A percentile compares a stretch with the other conserved stretches of the same genome.
phyloP scores from a whole-genome alignment of 129 eudicot genomes.

The Chrysanthemum makinoi region DNA sequence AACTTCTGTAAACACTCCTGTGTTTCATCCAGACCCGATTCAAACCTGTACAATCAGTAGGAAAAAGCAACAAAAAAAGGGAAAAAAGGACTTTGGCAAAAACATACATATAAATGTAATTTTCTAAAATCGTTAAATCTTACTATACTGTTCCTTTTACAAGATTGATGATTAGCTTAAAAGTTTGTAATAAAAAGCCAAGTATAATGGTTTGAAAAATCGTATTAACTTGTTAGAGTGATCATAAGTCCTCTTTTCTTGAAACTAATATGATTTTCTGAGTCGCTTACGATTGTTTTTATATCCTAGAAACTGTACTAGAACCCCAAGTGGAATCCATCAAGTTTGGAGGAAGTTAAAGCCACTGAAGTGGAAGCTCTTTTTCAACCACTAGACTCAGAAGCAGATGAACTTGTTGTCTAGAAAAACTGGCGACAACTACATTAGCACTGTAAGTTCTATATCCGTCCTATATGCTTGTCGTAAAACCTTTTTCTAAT shows the following conservation, averaged over 20 bases:
- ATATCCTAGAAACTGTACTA: conserved; percentile 28
- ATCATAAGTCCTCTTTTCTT: no score
- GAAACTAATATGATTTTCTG: background rate
- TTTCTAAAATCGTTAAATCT: background rate
- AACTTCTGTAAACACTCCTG: no score
- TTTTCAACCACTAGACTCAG: conserved; percentile 54
- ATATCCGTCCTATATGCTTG: background rate
- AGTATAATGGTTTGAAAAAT: background rate
- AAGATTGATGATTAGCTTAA: background rate
- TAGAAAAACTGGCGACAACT: conserved; percentile 14
- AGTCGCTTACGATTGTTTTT: background rate
- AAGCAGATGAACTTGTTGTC: conserved; percentile 48
- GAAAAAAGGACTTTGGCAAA: background rate
- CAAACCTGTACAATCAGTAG: no score
- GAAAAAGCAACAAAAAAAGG: no score
- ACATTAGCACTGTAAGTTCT: conserved; percentile 7
- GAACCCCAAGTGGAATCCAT: conserved; percentile 94
- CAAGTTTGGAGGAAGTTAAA: conserved; percentile 84
- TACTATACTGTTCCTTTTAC: conserved; percentile 4
- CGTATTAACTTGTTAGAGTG: background rate
- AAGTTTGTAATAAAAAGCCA: conserved; percentile 4
- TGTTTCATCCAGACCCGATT: no score
- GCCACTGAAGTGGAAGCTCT: conserved; percentile 63
- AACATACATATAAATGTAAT: no score
- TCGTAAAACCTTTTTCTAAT: conserved; percentile 1